Base-by-base conservation (phyloP, 2,329 filamentous ascomycete genomes). In the Exophiala calicioides region DNA sequence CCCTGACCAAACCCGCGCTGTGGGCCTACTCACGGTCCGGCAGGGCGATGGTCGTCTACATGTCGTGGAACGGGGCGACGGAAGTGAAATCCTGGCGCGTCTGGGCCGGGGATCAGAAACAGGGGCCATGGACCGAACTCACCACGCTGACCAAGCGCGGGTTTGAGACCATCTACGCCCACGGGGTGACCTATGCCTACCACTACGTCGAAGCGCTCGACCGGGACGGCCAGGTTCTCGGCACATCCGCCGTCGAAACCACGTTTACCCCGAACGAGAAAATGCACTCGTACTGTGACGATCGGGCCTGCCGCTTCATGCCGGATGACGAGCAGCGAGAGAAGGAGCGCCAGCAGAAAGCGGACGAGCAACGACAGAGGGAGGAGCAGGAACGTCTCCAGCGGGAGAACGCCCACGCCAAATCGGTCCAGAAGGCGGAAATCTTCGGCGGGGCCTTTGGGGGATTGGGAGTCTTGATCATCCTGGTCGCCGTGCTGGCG, bases 21-120 rank as follows among this genome's bases (percentile, higher is more conserved):
- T 70, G 67, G 64, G 58, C 64, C 0, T 71, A 69, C 39, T 63
- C 68, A 5, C 58, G 56, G 18, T 55, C 60, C 2, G 56, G 56
- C 5, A 21, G 20, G 4, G 29, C 43, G 12, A 58, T 57, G 56
- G 54, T 60, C 33, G 60, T 65, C 43, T 59, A 66, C 26, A 63
- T 66, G 12, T 66, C 63, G 42, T 76, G 73, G 74, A 76, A 76
- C 51, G 73, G 73, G 9, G 73, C 72, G 0, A 76, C 74, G 1
- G 73, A 75, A 37, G 65, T 75, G n/a, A 50, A 50, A 15, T 62
- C 58, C 4, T 77, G 65, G 66, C 60, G 58, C 4, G 61, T 68
- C 47, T 66, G 61, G 47, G 61, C 43, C 15, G 26, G 31, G 4
- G 39, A 47, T n/a, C 37, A 41, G 13, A 55, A 52, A 26, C 62